Conservation (phyloP, 768 basidiomycete genomes). For the Nevesoporus exiguus region DNA sequence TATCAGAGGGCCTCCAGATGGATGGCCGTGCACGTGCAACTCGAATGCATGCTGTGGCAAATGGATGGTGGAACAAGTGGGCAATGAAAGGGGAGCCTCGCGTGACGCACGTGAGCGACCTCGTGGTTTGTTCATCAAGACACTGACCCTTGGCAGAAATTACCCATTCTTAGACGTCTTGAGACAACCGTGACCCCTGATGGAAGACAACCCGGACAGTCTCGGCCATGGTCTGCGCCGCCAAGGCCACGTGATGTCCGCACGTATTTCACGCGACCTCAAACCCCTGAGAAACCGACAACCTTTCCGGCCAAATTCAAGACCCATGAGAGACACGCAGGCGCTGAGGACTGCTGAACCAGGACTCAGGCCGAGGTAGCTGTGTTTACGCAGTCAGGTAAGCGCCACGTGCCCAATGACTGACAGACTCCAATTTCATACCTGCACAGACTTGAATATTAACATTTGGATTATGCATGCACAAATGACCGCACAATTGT, state of each 20-base stretch:
- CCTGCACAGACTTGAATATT: slow-evolving; percentile 17
- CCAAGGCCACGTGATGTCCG: slow-evolving; percentile 19
- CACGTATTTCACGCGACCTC: slow-evolving; percentile 15
- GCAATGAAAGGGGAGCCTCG: slow-evolving; percentile 30
- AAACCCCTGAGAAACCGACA: slow-evolving; percentile 19
- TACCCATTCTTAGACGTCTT: slow-evolving; percentile 37
- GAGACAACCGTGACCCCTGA: slow-evolving; percentile 48
- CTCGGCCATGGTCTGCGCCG: slow-evolving; percentile 27
- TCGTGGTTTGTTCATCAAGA: slow-evolving; percentile 9
- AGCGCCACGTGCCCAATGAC: slow-evolving; percentile 4
- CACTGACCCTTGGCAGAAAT: slow-evolving; percentile 25
- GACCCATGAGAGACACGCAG: slow-evolving; percentile 12
- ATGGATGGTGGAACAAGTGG: slow-evolving; percentile 54
- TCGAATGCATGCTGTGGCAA: slow-evolving; percentile 38
- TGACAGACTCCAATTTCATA: slow-evolving; percentile 1
- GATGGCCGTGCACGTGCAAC: slow-evolving; percentile 25
- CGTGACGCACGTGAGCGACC: slow-evolving; percentile 17
- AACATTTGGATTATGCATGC: slow-evolving; percentile 18
- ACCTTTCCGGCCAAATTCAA: slow-evolving; percentile 7
- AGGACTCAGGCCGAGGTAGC: not conserved
- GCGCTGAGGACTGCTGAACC: slow-evolving; percentile 4
- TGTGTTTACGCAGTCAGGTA: slow-evolving; percentile 14
- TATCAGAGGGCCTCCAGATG: slow-evolving; percentile 28
- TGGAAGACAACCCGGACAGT: slow-evolving; percentile 36
- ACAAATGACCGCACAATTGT: slow-evolving; percentile 3